Evolutionary conservation across 768 basidiomycete species (phyloP), one percentile per base, ranked within the genome.

Genomic region (Collybiopsis confluens): DNA sequence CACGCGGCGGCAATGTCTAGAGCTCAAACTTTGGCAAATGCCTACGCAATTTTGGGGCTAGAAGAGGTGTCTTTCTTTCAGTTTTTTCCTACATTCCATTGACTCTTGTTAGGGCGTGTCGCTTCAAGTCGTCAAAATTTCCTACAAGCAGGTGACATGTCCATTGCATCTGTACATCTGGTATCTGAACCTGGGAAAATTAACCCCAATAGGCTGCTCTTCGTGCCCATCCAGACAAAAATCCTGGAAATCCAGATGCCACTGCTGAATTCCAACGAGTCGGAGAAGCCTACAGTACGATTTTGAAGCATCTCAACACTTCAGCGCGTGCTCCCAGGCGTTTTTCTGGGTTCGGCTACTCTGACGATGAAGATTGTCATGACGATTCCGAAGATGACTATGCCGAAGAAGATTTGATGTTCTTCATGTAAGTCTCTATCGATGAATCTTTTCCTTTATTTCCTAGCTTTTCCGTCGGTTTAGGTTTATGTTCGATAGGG

Each of bases 221-320:
- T 21, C 75, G 75, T 18, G 85, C 81, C 0, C 89, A 90, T 68
- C 88, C 89, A 7, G 88, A 89, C 70, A 90, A 89, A 70, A 89
- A 89, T 55, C 82, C 76, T 0, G 77, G 76, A 38, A 80, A 89
- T 58, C 76, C 75, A 37, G 71, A 76, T 58, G 88, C 86, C 43
- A 89, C 88, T 36, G 74, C 73, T 2, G 73, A 84, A 63, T 90
- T 91, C 61, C 88, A 90, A 67, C 69, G 72, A 48, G 65, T 92
- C 42, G 77, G 84, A 55, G 85, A 81, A 54, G 88, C 88, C 4
- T 92, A 88, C 68, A 74, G 77, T 43, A 63, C 78, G 27, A 72
- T 90, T 24, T 65, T 80, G 52, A 79, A 78, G 56, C 77, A 86
- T 60, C 65, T 84, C 20, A 77, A 82, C 55, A 61, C 65, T 9